Base-by-base conservation (phyloP, 805 yeast genomes). In the Candida fluviatilis region DNA sequence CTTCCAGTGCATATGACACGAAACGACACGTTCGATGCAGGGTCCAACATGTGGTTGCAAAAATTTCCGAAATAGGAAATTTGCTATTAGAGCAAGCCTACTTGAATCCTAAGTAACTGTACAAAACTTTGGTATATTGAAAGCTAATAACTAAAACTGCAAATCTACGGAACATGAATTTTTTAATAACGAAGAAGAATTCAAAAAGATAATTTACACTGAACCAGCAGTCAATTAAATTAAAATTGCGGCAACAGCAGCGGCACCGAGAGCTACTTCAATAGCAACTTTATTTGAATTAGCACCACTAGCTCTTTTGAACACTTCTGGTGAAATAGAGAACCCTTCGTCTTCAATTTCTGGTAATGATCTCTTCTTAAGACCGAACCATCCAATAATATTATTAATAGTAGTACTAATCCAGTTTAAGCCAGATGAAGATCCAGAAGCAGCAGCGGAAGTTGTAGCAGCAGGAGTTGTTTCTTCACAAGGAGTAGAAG, bases 231-330 rank as follows among this genome's bases (percentile, higher is more conserved):
- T n/a, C 8, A 18, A 17, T 16, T 31, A 31, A 19, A 31, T 18
- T n/a, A 31, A 31, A 31, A 31, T 7, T 11, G 34, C 34, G 14
- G 34, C 34, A 16, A 31, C 34, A 18, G 25, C 34, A 12, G 18
- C 16, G n/a, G 34, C 34, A 31, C 23, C 34, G 14, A 31, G 7
- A 26, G 29, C 34, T n/a, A 31, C 23, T 19, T 31, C 34, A 31
- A 31, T 31, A 5, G 34, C 19, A 25, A 31, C 18, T 31, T 19
- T 31, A 7, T 31, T 17, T 5, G 23, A 17, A 6, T 17, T 19
- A 31, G 24, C 34, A 31, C 23, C 34, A 17, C 23, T 31, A n/a
- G 34, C 34, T 19, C 34, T 31, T 8, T 18, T 19, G 15, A 19
- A 10, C 6, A 31, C 15, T 31, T 31, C 34, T 18, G 34, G 34